Evolutionary conservation across 2,329 filamentous ascomycete species (phyloP).

Genomic region (Ophiostoma fasciatum): DNA sequence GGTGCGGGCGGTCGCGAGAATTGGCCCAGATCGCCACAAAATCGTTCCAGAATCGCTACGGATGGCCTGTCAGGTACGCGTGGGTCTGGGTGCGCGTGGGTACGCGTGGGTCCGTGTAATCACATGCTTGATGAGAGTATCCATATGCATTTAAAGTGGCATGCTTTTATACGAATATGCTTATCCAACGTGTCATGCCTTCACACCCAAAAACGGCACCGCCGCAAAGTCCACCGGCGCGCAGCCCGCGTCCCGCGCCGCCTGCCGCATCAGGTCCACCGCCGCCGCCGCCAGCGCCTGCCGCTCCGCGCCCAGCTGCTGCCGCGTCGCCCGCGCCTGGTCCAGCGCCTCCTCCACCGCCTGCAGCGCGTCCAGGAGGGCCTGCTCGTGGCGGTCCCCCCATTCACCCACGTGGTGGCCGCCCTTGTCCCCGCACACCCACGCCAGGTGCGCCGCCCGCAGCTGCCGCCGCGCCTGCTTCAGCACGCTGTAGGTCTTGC

Average conservation of each 20-base stretch:
- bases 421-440: no score
- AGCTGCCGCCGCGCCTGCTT: conserved; percentile 11
- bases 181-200: no score
- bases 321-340: conserved; percentile 10
- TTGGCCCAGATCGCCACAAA: neutral
- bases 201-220: no score
- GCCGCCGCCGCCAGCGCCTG: conserved; percentile 12
- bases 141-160: no score
- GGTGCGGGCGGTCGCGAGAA: neutral
- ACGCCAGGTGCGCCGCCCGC: neutral
- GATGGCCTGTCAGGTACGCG: conserved; percentile 7
- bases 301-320: conserved; percentile 11
- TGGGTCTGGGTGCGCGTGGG: no score
- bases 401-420: no score
- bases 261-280: conserved; percentile 18
- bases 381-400: neutral
- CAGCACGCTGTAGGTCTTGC: conserved; percentile 12
- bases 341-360: conserved; percentile 15
- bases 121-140: no score
- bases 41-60: conserved; percentile 8
- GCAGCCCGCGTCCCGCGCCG: conserved; percentile 17
- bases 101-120: no score
- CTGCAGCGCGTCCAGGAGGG: conserved; percentile 5
- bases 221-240: no score
- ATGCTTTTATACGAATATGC: no score